These are phyloP conservation scores for Metarhizium rileyi DNA, from an alignment of 2,329 filamentous ascomycete species.

Conservation along the genomic window DNA sequence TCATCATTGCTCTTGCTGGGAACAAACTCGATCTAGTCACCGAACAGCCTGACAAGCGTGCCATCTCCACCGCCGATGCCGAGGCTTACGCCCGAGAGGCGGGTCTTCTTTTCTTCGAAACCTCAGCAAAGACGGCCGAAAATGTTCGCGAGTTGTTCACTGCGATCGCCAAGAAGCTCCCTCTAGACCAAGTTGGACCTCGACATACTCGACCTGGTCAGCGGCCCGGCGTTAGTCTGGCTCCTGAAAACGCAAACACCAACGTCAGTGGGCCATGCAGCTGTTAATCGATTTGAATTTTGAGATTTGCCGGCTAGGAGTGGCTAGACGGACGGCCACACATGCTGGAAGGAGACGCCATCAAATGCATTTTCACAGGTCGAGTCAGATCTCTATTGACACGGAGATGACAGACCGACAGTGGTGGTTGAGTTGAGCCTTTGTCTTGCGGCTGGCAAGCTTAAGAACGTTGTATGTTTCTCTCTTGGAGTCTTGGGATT, in stretches of 20 bases:
- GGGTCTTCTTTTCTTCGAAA: conserved; percentile 94
- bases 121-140: conserved; percentile 92
- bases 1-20: conserved; percentile 93
- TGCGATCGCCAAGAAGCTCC: conserved; percentile 94
- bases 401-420: conserved; percentile 16
- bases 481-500: conserved; percentile 28
- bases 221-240: conserved; percentile 48
- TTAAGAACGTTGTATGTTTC: conserved; percentile 25
- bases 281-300: conserved; percentile 31
- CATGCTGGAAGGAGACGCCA: conserved; percentile 10
- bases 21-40: conserved; percentile 97
- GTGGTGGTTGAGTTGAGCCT: conserved; percentile 14
- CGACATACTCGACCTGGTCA: conserved; percentile 65
- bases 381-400: conserved; percentile 8
- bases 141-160: conserved; percentile 96
- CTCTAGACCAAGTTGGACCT: conserved; percentile 90
- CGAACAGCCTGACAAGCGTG: conserved; percentile 91
- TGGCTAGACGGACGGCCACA: conserved; percentile 7
- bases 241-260: conserved; percentile 47
- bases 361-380: conserved; percentile 14
- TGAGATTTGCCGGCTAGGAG: conserved; percentile 1
- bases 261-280: conserved; percentile 46
- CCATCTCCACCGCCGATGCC: conserved; percentile 78
- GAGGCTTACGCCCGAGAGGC: conserved; percentile 93
- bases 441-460: conserved; percentile 17